A percentile compares a stretch with the other conserved stretches of the same genome.
Evolutionary conservation across 768 basidiomycete genomes (phyloP).

Genomic region (Cantharellus anzutake): DNA sequence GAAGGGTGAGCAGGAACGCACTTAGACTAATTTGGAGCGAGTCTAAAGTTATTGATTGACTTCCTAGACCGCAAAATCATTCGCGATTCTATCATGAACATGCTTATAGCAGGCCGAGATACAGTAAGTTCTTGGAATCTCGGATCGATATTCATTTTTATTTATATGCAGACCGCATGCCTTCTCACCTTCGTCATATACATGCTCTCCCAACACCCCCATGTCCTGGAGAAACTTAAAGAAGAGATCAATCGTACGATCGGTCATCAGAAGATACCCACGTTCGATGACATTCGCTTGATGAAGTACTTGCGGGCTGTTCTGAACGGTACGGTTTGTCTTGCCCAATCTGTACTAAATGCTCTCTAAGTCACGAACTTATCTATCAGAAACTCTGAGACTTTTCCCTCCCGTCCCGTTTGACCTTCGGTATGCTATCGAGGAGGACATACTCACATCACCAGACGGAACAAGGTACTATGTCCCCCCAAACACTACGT

Average conservation of each 20-base stretch:
- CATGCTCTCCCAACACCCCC: slow-evolving; percentile 33
- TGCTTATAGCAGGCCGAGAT: slow-evolving; percentile 60
- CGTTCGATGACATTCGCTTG: slow-evolving; percentile 34
- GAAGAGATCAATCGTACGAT: slow-evolving; percentile 30
- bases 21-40: neutral
- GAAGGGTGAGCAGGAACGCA: slow-evolving; percentile 25
- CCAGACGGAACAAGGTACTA: slow-evolving; percentile 6
- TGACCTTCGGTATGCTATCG: neutral
- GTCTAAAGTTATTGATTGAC: neutral
- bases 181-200: slow-evolving; percentile 36
- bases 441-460: slow-evolving; percentile 1
- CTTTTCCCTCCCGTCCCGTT: slow-evolving; percentile 29
- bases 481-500: slow-evolving; percentile 7
- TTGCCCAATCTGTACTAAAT: neutral
- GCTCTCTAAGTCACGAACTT: neutral
- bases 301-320: slow-evolving; percentile 50
- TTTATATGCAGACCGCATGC: slow-evolving; percentile 21
- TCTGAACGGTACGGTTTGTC: slow-evolving; percentile 29
- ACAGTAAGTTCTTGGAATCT: slow-evolving; percentile 29
- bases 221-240: slow-evolving; percentile 27
- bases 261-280: slow-evolving; percentile 26
- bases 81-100: slow-evolving; percentile 58
- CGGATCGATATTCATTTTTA: neutral
- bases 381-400: slow-evolving; percentile 27
- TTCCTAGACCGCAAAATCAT: slow-evolving; percentile 40